phyloP scores from a whole-genome alignment of 805 yeast species.

The Candida vaughaniae region DNA sequence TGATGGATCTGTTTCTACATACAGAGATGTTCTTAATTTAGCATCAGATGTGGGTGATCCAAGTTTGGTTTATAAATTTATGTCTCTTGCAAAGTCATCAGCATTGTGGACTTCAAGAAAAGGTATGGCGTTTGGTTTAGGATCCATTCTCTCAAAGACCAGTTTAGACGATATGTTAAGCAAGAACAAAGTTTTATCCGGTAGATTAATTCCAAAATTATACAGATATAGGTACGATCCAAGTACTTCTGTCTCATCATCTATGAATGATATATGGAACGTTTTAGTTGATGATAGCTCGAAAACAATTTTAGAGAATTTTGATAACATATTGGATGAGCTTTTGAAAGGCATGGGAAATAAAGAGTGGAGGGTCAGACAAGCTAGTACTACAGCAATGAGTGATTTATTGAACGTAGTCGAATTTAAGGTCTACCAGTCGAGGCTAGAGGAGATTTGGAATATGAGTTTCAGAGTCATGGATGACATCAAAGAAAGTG shows the following conservation, averaged over 20 bases:
- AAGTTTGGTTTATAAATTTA: slow-evolving; percentile 85
- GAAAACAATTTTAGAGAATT: slow-evolving; percentile 51
- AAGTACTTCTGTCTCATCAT: slow-evolving; percentile 62
- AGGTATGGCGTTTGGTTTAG: slow-evolving; percentile 92
- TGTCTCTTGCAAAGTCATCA: slow-evolving; percentile 86
- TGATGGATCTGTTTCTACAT: slow-evolving; percentile 86
- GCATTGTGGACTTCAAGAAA: slow-evolving; percentile 90
- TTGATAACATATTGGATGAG: slow-evolving; percentile 61
- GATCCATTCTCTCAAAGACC: slow-evolving; percentile 77
- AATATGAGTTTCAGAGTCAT: slow-evolving; percentile 80
- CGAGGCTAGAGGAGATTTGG: slow-evolving; percentile 70
- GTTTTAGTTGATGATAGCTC: slow-evolving; percentile 62
- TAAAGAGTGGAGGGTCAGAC: slow-evolving; percentile 91
- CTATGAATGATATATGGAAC: slow-evolving; percentile 90
- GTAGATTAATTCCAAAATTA: slow-evolving; percentile 72
- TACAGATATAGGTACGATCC: slow-evolving; percentile 89
- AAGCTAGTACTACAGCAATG: slow-evolving; percentile 76
- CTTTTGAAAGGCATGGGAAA: slow-evolving; percentile 67
- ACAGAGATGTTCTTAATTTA: slow-evolving; percentile 80
- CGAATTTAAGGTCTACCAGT: slow-evolving; percentile 51
- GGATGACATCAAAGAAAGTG: slow-evolving; percentile 95
- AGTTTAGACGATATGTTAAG: slow-evolving; percentile 62
- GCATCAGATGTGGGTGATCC: slow-evolving; percentile 98
- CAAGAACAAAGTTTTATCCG: slow-evolving; percentile 53
- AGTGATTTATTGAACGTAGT: slow-evolving; percentile 67